Evolutionary conservation across 805 yeast genomes (phyloP).

Genomic region (Vanderwaltozyma polyspora): DNA sequence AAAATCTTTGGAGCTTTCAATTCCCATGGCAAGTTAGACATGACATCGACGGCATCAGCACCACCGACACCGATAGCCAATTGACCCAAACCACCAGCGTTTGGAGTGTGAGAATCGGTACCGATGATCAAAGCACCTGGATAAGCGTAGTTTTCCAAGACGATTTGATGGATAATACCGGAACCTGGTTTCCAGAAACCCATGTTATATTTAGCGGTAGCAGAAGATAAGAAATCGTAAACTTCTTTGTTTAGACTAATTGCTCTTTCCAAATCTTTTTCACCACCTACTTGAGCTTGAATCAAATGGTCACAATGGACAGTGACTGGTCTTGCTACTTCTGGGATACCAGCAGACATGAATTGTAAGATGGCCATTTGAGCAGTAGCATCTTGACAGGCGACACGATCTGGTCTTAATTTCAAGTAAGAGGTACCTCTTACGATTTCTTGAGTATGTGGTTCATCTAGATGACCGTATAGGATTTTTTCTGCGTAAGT

Average conservation of each 20-base stretch:
- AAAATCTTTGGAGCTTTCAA: conserved; percentile 91
- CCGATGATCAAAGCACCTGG: conserved; percentile 96
- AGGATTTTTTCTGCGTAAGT: conserved; percentile 92
- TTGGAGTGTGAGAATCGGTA: conserved; percentile 96
- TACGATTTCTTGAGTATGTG: conserved; percentile 72
- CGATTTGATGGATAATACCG: conserved; percentile 95
- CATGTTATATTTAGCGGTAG: conserved; percentile 90
- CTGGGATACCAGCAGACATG: conserved; percentile 88
- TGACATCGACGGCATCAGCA: conserved; percentile 97
- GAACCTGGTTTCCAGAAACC: conserved; percentile 99
- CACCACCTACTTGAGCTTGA: conserved; percentile 90
- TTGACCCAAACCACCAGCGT: conserved; percentile 97
- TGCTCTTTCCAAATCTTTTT: conserved; percentile 73
- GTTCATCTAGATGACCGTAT: conserved; percentile 90
- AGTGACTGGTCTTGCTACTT: conserved; percentile 88
- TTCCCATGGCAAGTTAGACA: conserved; percentile 94
- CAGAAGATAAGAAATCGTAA: conserved; percentile 84
- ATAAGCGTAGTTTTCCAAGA: conserved; percentile 90
- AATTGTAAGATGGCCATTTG: conserved; percentile 96
- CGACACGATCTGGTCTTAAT: conserved; percentile 94
- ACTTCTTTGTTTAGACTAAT: conserved; percentile 87
- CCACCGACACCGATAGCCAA: conserved; percentile 99
- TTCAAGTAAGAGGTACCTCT: conserved; percentile 89
- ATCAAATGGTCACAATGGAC: conserved; percentile 97
- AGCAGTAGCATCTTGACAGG: conserved; percentile 98